A percentile compares a stretch with the other conserved stretches of the same genome.
These are phyloP conservation scores for Wallemia ichthyophaga DNA, from an alignment of 1,284 basidiomycete genomes.

Conservation along the genomic window DNA sequence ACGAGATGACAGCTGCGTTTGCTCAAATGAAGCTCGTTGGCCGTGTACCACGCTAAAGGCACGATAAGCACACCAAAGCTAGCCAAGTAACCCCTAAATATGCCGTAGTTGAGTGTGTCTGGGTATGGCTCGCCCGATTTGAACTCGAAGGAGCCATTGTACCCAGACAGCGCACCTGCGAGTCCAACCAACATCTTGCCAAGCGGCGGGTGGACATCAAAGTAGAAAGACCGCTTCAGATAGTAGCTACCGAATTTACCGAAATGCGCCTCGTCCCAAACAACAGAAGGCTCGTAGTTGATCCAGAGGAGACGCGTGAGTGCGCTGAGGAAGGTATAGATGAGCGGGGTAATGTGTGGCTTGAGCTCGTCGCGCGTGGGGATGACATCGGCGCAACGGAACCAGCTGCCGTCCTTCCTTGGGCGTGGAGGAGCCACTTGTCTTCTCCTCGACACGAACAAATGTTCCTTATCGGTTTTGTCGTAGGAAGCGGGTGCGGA, in stretches of 20 bases:
- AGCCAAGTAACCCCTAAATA: slow-evolving; percentile 83
- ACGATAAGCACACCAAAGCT: slow-evolving; percentile 84
- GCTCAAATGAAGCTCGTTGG: slow-evolving; percentile 80
- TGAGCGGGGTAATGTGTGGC: slow-evolving; percentile 34
- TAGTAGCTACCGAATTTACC: slow-evolving; percentile 93
- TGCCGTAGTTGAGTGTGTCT: slow-evolving; percentile 55
- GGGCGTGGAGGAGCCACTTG: not conserved
- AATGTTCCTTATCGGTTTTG: not conserved
- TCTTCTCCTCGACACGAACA: not conserved
- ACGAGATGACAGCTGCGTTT: slow-evolving; percentile 66
- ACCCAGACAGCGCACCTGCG: slow-evolving; percentile 65
- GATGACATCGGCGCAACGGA: not conserved
- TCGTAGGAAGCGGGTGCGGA: too few relatives aligned
- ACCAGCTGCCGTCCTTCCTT: not conserved
- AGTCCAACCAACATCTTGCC: slow-evolving; percentile 97
- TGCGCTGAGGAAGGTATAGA: slow-evolving; percentile 78
- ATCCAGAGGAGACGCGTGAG: slow-evolving; percentile 86
- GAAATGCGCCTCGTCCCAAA: slow-evolving; percentile 91
- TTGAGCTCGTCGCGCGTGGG: not conserved
- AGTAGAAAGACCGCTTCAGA: slow-evolving; percentile 68
- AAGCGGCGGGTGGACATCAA: slow-evolving; percentile 87
- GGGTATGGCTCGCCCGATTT: slow-evolving; percentile 73
- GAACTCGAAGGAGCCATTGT: slow-evolving; percentile 76
- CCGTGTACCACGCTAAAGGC: slow-evolving; percentile 82
- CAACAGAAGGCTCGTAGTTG: slow-evolving; percentile 54